Base-by-base conservation (phyloP, 2,329 filamentous ascomycete genomes). In the Nemania abortiva region DNA sequence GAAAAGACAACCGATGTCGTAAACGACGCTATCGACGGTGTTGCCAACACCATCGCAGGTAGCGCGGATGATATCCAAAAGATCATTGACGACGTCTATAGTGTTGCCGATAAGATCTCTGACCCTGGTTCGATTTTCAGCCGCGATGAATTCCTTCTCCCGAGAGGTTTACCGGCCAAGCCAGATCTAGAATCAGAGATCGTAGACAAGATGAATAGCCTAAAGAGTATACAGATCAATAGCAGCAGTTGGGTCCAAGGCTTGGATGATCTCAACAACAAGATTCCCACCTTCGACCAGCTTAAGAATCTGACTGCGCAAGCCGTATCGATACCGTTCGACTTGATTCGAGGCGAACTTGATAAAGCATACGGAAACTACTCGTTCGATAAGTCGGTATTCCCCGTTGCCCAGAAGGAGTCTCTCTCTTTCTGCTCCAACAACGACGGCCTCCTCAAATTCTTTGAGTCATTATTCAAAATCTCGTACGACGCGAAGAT, bases 401-500 rank as follows among this genome's bases (percentile, higher is more conserved):
- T 99, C 74, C 94, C 95, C 0, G 87, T 97, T 2, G 94, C 96
- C 1, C 83, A 91, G 74, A 97, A 97, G 83, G 87, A 97, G 80
- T 84, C 89, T 45, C 85, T 99, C 62, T 91, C 87, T 0, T 98
- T 99, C 83, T 99, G 96, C 84, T 93, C 93, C 50, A 89, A 94
- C 77, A 94, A 96, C 81, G 87, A 93, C 72, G 89, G 88, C 37
- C 92, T 99, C 80, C 89, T 91, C 77, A 85, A 90, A 72, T 98
- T 98, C 84, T 99, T 99, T 80, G 84, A 90, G 65, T 85, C 85
- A 13, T 84, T 98, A 1, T 88, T 89, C 59, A 82, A 88, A 29
- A 84, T 94, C 53, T 88, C 91, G n/a, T 82, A 86, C 63, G 86
- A 87, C 22, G 92, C 92, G 55, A 89, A 90, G 76, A 92, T 90